Percentiles rank a stretch among this genome's conserved stretches.
These are phyloP conservation scores for Plasmodium berghei DNA, from an alignment of 169 alveolate genomes.

Conservation along the genomic window DNA sequence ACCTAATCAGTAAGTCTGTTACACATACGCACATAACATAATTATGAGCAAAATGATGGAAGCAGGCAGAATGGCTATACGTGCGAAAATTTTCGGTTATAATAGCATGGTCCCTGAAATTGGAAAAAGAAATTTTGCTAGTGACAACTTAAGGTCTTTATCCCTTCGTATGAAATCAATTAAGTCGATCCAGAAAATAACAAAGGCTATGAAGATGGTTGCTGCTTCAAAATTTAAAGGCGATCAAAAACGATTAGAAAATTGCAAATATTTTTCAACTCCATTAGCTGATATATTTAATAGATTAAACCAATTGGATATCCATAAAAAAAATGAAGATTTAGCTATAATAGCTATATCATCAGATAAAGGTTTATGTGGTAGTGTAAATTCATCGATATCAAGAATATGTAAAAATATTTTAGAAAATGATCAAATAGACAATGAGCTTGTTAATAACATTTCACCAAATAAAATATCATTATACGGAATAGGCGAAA, in stretches of 20 bases:
- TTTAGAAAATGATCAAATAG: conserved; percentile 44
- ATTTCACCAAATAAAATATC: conserved; percentile 68
- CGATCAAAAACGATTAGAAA: conserved; percentile 89
- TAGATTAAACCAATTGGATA: conserved; percentile 39
- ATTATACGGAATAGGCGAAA: conserved; percentile 82
- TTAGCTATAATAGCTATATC: conserved; percentile 20
- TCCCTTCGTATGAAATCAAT: conserved; percentile 94
- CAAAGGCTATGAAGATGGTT: conserved; percentile 96
- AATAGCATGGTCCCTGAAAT: neutral
- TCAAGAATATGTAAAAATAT: conserved; percentile 76
- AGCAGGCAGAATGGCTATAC: neutral
- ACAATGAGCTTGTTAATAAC: conserved; percentile 26
- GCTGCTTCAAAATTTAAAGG: conserved; percentile 96
- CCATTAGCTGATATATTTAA: conserved; percentile 62
- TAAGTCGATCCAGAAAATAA: conserved; percentile 93
- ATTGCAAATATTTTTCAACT: conserved; percentile 78
- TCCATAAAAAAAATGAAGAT: conserved; percentile 60
- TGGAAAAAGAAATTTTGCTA: conserved; percentile 79
- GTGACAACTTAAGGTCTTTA: conserved; percentile 87
- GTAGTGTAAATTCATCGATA: conserved; percentile 89
- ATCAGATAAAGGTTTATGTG: conserved; percentile 91
- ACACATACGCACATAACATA: neutral
- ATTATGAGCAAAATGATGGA: conserved; percentile 10
- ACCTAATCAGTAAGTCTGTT: neutral
- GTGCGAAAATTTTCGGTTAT: conserved; percentile 9